Conservation (phyloP, 2,329 filamentous ascomycete genomes). For the Aspergillus uvarum region DNA sequence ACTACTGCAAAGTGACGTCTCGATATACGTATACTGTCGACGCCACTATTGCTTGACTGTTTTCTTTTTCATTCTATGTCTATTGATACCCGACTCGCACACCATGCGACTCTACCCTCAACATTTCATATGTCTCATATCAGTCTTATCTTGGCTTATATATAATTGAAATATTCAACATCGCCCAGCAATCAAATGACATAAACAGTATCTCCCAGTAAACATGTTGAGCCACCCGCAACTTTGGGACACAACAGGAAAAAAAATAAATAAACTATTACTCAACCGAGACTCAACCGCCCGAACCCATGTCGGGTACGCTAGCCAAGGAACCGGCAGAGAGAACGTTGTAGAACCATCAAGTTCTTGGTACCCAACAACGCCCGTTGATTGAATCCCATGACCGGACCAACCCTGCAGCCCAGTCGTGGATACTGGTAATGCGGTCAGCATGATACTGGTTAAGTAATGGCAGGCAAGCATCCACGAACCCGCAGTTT, state of each 20-base stretch:
- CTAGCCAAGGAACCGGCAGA: not conserved
- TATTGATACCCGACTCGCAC: not conserved
- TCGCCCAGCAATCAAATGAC: not conserved
- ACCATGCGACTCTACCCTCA: not conserved
- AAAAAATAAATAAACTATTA: not conserved
- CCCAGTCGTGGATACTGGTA: too few species aligned
- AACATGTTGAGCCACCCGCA: not conserved
- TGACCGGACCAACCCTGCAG: not conserved
- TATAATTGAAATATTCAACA: not conserved
- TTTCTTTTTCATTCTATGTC: not conserved
- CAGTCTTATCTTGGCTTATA: not conserved
- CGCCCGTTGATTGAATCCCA: not conserved
- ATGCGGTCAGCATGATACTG: too few species aligned
- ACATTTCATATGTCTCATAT: not conserved
- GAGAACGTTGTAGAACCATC: not conserved
- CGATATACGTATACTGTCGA: not conserved
- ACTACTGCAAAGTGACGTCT: not conserved
- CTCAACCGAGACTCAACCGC: not conserved
- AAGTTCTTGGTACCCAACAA: not conserved
- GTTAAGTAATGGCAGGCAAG: too few species aligned
- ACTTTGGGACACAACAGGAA: not conserved
- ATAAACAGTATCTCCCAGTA: not conserved
- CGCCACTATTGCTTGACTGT: slow-evolving; percentile 7
- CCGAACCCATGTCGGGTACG: not conserved
- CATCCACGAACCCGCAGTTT: too few species aligned